phyloP scores from a whole-genome alignment of 768 basidiomycete species.

The Naganishia onofrii region DNA sequence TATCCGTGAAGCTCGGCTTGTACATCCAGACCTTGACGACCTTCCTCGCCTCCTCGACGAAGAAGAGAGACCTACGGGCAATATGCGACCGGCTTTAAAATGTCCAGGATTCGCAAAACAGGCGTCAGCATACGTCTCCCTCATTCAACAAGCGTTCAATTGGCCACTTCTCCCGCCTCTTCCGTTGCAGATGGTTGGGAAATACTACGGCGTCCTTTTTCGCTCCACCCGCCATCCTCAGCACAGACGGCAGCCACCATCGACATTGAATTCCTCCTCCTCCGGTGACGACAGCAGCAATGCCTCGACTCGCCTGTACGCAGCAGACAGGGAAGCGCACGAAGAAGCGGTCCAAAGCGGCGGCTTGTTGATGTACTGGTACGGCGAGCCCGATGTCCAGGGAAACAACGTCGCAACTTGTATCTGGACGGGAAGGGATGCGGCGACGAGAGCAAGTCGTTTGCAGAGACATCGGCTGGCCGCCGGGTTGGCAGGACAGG shows the following conservation, averaged over 20 bases:
- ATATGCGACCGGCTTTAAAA: not conserved
- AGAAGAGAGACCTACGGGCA: no score
- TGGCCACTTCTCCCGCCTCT: slow-evolving; percentile 2
- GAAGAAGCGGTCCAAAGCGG: slow-evolving; percentile 82
- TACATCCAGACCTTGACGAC: not conserved
- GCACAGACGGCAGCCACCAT: no score
- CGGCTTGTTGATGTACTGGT: slow-evolving; percentile 86
- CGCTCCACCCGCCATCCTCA: slow-evolving; percentile 68
- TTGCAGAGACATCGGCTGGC: slow-evolving; percentile 78
- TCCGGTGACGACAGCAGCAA: not conserved
- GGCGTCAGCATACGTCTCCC: not conserved
- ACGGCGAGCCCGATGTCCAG: slow-evolving; percentile 71
- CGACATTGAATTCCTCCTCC: slow-evolving; percentile 25
- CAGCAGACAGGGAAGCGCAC: slow-evolving; percentile 81
- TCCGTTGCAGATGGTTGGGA: not conserved
- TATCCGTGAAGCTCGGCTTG: not conserved
- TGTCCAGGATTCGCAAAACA: slow-evolving; percentile 6
- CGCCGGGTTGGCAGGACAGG: slow-evolving; percentile 65
- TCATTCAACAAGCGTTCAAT: slow-evolving; percentile 15
- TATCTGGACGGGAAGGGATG: slow-evolving; percentile 85
- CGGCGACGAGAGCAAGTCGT: slow-evolving; percentile 75
- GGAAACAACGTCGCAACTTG: slow-evolving; percentile 79
- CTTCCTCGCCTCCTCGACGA: not conserved
- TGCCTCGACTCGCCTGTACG: slow-evolving; percentile 60
- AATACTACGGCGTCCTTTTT: slow-evolving; percentile 77